Conservation (phyloP, 352 stramenopile species). For the Phytophthora nicotianae region DNA sequence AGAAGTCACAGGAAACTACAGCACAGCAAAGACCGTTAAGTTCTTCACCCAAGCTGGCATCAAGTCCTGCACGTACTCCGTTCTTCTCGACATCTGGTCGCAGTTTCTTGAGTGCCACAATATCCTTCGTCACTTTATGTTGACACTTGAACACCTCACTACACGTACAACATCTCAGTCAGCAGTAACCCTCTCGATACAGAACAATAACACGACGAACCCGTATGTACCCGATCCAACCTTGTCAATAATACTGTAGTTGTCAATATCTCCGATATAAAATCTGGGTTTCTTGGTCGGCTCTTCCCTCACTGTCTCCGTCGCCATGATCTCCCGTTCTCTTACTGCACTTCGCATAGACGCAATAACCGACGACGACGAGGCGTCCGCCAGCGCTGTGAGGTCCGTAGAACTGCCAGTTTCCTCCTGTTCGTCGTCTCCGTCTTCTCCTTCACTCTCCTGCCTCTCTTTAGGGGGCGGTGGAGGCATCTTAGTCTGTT, state of each 20-base stretch:
- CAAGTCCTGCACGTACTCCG: constrained; percentile 46
- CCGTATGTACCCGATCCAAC: constrained; percentile 86
- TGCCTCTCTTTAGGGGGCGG: constrained; percentile 19
- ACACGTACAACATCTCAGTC: constrained; percentile 7
- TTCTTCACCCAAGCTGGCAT: background rate
- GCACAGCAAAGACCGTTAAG: constrained; percentile 7
- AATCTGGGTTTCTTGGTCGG: constrained; percentile 59
- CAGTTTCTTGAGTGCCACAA: constrained; percentile 87
- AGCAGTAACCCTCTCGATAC: background rate
- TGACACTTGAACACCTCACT: constrained; percentile 91
- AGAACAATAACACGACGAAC: constrained; percentile 39
- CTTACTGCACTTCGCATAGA: constrained; percentile 74
- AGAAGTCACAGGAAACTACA: constrained; percentile 93
- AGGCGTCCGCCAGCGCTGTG: constrained; percentile 24
- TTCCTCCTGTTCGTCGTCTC: constrained; percentile 37
- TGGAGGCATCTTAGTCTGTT: background rate
- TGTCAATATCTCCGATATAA: constrained; percentile 87
- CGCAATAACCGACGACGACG: constrained; percentile 65
- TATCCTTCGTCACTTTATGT: constrained; percentile 87
- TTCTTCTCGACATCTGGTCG: constrained; percentile 88
- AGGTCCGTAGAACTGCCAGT: background rate
- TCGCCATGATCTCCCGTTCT: constrained; percentile 72
- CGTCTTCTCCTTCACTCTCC: constrained; percentile 35
- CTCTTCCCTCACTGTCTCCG: constrained; percentile 44
- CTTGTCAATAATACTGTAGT: constrained; percentile 90